Percentiles rank a stretch among this genome's conserved stretches.
These are phyloP conservation scores for Globisporangium cylindrosporum DNA, from an alignment of 352 stramenopile genomes.

Conservation along the genomic window DNA sequence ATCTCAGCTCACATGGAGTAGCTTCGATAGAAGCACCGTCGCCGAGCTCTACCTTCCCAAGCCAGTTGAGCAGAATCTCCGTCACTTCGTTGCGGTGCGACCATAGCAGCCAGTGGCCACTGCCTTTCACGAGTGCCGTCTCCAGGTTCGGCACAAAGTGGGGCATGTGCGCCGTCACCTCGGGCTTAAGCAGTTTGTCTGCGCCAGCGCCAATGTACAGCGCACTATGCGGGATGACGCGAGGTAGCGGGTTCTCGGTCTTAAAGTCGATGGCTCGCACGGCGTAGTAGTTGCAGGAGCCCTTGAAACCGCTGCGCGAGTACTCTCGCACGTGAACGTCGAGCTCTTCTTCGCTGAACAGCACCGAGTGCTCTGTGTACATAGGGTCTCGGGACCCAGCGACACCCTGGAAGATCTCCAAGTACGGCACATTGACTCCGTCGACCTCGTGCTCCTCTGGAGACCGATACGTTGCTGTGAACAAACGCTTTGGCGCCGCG, in stretches of 20 bases:
- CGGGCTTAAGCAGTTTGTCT: constrained; percentile 39
- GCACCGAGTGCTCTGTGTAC: constrained; percentile 32
- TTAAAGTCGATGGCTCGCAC: constrained; percentile 42
- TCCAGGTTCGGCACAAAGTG: constrained; percentile 12
- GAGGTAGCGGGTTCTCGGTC: constrained; percentile 31
- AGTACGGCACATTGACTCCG: constrained; percentile 18
- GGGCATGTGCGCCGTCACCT: constrained; percentile 51
- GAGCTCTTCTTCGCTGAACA: constrained; percentile 44
- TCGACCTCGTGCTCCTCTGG: constrained; percentile 22
- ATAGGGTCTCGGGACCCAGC: constrained; percentile 22
- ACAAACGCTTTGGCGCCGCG: constrained; percentile 21
- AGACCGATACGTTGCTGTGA: constrained; percentile 37
- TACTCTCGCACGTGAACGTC: constrained; percentile 44
- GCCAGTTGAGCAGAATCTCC: constrained; percentile 5
- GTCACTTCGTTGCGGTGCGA: constrained; percentile 11
- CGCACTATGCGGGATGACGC: constrained; percentile 31
- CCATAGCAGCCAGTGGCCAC: constrained; percentile 15
- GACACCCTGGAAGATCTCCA: constrained; percentile 25
- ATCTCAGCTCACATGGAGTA: not conserved
- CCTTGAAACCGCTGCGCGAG: constrained; percentile 32
- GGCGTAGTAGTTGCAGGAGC: constrained; percentile 34
- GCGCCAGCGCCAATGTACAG: constrained; percentile 40
- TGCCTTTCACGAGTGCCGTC: constrained; percentile 7
- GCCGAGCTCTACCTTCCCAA: constrained; percentile 1
- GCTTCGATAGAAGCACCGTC: not conserved